A percentile compares a stretch with the other conserved stretches of the same genome.
These are phyloP conservation scores for Kuraishia piskuri DNA, from an alignment of 805 yeast genomes.

Conservation along the genomic window DNA sequence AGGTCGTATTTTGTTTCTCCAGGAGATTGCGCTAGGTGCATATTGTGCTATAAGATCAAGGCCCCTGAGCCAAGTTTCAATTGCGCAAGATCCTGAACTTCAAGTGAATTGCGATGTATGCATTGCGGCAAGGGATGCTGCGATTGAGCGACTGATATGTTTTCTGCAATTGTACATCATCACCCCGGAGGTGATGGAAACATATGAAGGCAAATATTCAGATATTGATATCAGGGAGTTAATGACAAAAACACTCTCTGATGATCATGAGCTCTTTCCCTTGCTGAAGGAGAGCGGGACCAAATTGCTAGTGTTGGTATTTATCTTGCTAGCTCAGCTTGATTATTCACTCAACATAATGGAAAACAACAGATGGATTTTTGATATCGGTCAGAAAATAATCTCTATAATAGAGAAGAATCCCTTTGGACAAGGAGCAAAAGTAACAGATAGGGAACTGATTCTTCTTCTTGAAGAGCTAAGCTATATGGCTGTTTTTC, in stretches of 20 bases:
- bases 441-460: constrained; percentile 11
- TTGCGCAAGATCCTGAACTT: not conserved
- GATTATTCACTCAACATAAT: constrained; percentile 30
- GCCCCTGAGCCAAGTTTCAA: not conserved
- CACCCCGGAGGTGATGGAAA: not conserved
- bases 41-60: not conserved
- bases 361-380: constrained; percentile 25
- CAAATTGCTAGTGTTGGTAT: constrained; percentile 17
- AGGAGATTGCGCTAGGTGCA: not conserved
- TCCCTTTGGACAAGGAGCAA: not conserved
- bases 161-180: not conserved
- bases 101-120: not conserved
- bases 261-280: not conserved
- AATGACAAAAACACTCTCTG: not conserved
- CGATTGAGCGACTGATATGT: not conserved
- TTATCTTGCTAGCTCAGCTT: constrained; percentile 28
- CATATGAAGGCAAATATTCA: not conserved
- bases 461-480: constrained; percentile 19
- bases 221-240: not conserved
- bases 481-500: constrained; percentile 27
- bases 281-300: not conserved
- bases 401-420: not conserved
- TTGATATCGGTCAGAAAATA: not conserved
- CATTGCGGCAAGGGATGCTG: not conserved
- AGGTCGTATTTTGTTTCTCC: not conserved